Evolutionary conservation across 305 asterid genomes (phyloP).

Genomic region (Fraxinus dipetala): DNA sequence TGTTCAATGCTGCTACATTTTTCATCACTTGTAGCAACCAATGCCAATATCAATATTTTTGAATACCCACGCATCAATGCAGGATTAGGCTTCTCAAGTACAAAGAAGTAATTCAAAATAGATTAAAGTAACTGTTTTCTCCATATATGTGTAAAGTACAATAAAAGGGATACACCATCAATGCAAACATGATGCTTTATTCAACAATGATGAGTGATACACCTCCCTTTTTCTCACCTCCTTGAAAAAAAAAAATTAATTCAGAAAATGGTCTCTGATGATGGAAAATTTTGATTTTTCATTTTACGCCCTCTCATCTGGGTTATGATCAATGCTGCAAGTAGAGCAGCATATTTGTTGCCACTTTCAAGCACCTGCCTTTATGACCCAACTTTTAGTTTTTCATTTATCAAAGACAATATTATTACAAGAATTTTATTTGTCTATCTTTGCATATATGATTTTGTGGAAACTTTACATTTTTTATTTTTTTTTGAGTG

Average conservation of each 20-base stretch:
- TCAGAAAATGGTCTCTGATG: not conserved
- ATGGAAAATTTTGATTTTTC: not conserved
- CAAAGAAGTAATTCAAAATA: not conserved
- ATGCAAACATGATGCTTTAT: not conserved
- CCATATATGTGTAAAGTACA: not conserved
- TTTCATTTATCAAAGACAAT: not conserved
- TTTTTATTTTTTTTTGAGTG: not conserved
- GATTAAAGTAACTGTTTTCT: not conserved
- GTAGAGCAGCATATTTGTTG: not conserved
- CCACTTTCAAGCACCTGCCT: not conserved
- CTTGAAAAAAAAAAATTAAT: not conserved
- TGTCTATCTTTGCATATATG: slow-evolving; percentile 4
- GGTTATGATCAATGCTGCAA: not conserved
- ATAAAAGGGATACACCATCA: not conserved
- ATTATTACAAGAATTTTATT: not conserved
- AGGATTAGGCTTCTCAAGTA: not conserved
- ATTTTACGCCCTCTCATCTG: not conserved
- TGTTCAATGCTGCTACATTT: not conserved
- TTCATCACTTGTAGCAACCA: not conserved
- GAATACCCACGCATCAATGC: not conserved
- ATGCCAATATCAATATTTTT: not conserved
- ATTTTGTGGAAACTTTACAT: not conserved
- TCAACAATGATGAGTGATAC: not conserved
- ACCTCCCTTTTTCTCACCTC: not conserved
- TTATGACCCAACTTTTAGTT: not conserved